A percentile compares a stretch with the other conserved stretches of the same genome.
These are phyloP conservation scores for Magnolia kwangsiensis DNA, from an alignment of 164 flowering plant species.

Conservation along the genomic window DNA sequence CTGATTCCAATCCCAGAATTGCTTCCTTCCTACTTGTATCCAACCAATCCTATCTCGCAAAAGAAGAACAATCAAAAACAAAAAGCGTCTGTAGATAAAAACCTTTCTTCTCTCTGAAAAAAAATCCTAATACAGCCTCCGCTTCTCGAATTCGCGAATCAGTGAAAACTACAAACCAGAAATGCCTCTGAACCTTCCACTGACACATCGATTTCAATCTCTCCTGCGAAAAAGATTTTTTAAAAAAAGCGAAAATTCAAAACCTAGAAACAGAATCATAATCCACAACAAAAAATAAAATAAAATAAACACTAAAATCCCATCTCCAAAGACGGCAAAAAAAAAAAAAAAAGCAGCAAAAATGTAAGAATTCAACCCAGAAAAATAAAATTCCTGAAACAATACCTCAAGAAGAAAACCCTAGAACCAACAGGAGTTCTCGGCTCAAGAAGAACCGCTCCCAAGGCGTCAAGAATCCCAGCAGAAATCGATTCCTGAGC, in stretches of 20 bases:
- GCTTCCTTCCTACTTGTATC: background rate
- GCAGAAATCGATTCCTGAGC: background rate
- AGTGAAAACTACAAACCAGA: background rate
- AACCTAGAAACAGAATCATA: background rate
- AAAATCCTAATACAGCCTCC: background rate
- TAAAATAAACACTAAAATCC: too few relatives aligned
- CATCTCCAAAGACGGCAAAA: background rate
- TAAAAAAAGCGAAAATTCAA: background rate
- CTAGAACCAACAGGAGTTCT: background rate
- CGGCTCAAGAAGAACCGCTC: too few relatives aligned
- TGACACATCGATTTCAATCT: slow-evolving; percentile 10
- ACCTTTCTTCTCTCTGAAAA: background rate
- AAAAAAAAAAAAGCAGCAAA: background rate
- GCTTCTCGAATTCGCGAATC: slow-evolving; percentile 1
- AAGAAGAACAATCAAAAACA: background rate
- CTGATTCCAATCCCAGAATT: background rate
- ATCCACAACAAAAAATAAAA: background rate
- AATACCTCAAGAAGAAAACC: background rate
- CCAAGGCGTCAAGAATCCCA: background rate
- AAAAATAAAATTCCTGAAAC: background rate
- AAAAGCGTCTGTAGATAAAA: background rate
- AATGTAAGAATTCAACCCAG: background rate
- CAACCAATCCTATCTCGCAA: background rate
- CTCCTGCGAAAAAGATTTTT: background rate
- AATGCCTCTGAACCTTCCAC: slow-evolving; percentile 3